Conservation (phyloP, 805 yeast genomes). For the Blastobotrys attinorum region DNA sequence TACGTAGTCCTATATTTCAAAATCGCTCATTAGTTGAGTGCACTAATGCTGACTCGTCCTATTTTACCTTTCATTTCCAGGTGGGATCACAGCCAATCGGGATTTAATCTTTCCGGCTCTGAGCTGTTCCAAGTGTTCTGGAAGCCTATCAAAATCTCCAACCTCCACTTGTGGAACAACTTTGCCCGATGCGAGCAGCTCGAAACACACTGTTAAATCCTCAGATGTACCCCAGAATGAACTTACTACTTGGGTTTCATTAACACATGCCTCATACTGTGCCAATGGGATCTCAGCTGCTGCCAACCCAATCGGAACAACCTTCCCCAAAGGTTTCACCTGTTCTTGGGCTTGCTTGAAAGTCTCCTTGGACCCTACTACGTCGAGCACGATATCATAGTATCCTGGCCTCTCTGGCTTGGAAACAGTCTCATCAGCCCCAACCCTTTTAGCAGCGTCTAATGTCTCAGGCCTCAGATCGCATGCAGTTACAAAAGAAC, state of each 20-base stretch:
- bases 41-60: no score
- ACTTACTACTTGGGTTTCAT: conserved; percentile 35
- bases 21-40: no score
- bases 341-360: conserved; percentile 26
- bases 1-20: no score
- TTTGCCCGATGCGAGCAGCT: conserved; percentile 35
- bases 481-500: conserved; percentile 16
- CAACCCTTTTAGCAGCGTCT: conserved; percentile 28
- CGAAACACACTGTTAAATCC: conserved; percentile 38
- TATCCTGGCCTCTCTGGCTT: conserved; percentile 24
- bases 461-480: conserved; percentile 27
- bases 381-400: conserved; percentile 31
- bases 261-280: conserved; percentile 33
- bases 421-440: conserved; percentile 38
- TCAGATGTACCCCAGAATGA: conserved; percentile 39
- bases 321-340: conserved; percentile 32
- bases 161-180: conserved; percentile 32
- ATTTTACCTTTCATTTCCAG: no score
- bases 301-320: conserved; percentile 40
- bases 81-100: conserved; percentile 29
- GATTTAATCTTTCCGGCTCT: conserved; percentile 35
- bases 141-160: conserved; percentile 31
- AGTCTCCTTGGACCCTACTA: conserved; percentile 21
- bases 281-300: conserved; percentile 26
- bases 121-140: conserved; percentile 31